Evolutionary conservation across 108 stramenopile species (phyloP), one percentile per base, ranked within the genome.

Genomic region (Skeletonema costatum): DNA sequence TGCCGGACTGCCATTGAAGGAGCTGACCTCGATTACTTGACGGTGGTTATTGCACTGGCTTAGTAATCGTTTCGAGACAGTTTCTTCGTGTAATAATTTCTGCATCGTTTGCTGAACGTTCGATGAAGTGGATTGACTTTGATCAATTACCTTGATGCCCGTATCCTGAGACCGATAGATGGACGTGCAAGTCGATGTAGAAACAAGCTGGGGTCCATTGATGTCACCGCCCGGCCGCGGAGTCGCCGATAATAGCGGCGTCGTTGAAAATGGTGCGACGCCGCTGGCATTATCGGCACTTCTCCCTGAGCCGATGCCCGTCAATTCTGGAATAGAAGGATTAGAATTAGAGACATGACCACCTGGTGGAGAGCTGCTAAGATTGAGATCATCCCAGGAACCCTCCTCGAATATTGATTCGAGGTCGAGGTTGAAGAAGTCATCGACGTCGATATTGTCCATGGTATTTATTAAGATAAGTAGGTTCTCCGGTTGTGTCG

Each of bases 151-250:
- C 29, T 71, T 71, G 1, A 71, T 42, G 14, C 71, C 71, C 9
- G 19, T 35, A 60, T 71, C 71, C 1, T 42, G 38, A 32, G 25
- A 44, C 6, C 60, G 71, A 42, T 71, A 71, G 39, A 71, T 48
- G 0, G 60, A 21, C 12, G 71, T 62, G 2, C 71, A 16, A 17
- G 10, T 36, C 8, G 71, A 71, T 61, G 21, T 16, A 25, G 60
- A 41, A 14, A 71, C 42, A 13, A 71, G 44, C 30, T 41, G 7
- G 17, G 39, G 25, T 25, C 21, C 10, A 25, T 25, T 56, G 53
- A 16, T 25, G 9, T 2, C 9, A 25, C 21, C 21, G 25, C 17
- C 7, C 19, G 25, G 53, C 7, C 4, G 25, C 25, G 53, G 53
- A 2, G 19, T 5, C 7, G 53, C 19, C 7, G 53, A 29, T n/a